phyloP scores from a whole-genome alignment of 2,329 filamentous ascomycete species.

The Exophiala calicioides region DNA sequence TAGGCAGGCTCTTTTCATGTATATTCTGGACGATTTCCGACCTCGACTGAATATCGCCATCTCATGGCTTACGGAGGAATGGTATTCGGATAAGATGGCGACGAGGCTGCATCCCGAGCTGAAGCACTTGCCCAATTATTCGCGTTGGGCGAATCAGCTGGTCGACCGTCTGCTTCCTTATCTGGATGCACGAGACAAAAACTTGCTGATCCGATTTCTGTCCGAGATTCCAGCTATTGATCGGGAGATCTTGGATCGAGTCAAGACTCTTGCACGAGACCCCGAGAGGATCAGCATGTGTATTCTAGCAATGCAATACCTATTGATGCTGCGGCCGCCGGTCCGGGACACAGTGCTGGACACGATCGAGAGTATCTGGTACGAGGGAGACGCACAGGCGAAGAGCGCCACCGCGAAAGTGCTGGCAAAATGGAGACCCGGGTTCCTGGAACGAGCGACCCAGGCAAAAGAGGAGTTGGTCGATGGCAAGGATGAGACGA shows the following conservation, averaged over 20 bases:
- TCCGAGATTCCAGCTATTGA: constrained; percentile 86
- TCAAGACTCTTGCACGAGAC: constrained; percentile 65
- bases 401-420: constrained; percentile 54
- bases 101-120: constrained; percentile 43
- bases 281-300: constrained; percentile 63
- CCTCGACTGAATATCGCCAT: constrained; percentile 86
- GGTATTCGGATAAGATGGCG: constrained; percentile 81
- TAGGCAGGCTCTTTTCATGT: constrained; percentile 77
- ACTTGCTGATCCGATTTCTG: constrained; percentile 84
- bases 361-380: constrained; percentile 59
- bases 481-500: constrained; percentile 4
- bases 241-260: constrained; percentile 67
- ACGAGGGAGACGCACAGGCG: constrained; percentile 52
- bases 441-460: constrained; percentile 22
- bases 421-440: constrained; percentile 57
- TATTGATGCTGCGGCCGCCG: constrained; percentile 61
- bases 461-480: constrained; percentile 17
- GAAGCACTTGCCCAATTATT: constrained; percentile 60
- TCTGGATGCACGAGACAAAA: constrained; percentile 79
- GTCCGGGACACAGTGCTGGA: constrained; percentile 59
- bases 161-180: constrained; percentile 88
- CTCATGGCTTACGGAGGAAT: constrained; percentile 94
- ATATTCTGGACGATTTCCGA: constrained; percentile 89
- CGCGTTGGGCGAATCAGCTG: constrained; percentile 75
- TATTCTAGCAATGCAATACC: constrained; percentile 59